phyloP scores from a whole-genome alignment of 106 monocot genomes.

The Dioscorea alata region DNA sequence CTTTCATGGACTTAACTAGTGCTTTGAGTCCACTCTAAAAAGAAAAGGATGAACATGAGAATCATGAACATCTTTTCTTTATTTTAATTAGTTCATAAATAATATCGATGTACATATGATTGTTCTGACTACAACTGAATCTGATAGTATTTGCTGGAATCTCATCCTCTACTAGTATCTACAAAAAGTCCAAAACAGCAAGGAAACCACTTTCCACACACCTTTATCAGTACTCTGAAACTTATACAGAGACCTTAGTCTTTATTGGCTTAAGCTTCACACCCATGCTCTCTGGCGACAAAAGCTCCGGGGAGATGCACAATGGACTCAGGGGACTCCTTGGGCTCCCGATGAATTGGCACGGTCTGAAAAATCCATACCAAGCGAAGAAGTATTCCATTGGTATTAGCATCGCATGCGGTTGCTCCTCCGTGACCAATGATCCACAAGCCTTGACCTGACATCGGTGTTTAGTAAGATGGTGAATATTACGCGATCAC shows the following conservation, averaged over 20 bases:
- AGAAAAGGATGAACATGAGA: not conserved
- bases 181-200: not conserved
- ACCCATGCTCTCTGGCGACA: slow-evolving; percentile 81
- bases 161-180: not conserved
- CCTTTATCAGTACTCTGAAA: slow-evolving; percentile 4
- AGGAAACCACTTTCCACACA: not conserved
- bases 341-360: slow-evolving; percentile 44
- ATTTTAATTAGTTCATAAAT: not conserved
- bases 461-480: too few relatives aligned
- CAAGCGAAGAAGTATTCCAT: slow-evolving; percentile 63
- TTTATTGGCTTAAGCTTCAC: slow-evolving; percentile 71
- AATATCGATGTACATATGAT: slow-evolving; percentile 7
- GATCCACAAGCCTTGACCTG: slow-evolving; percentile 68
- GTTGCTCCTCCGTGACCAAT: slow-evolving; percentile 81
- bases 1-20: too few relatives aligned
- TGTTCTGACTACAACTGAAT: slow-evolving; percentile 4
- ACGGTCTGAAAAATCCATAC: slow-evolving; percentile 46
- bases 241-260: slow-evolving; percentile 39
- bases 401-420: slow-evolving; percentile 65
- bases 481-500: too few relatives aligned
- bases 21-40: too few relatives aligned
- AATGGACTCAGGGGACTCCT: slow-evolving; percentile 65
- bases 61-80: not conserved
- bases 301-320: slow-evolving; percentile 56
- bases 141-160: not conserved